A percentile compares a stretch with the other conserved stretches of the same genome.
These are phyloP conservation scores for Polygonum maritimum DNA, from an alignment of 148 eudicot species.

Conservation along the genomic window DNA sequence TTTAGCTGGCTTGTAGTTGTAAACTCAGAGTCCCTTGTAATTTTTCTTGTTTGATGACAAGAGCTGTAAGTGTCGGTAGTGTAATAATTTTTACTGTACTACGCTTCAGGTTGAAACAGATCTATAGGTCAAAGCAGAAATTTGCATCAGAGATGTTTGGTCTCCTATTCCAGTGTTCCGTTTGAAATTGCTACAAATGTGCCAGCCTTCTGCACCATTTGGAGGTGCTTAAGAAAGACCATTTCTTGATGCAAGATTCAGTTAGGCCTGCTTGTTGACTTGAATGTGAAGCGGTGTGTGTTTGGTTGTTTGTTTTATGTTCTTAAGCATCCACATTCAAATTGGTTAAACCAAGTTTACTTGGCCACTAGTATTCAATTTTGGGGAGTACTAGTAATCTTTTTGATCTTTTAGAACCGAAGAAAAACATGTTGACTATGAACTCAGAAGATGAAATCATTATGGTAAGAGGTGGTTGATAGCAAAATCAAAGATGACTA, in stretches of 20 bases:
- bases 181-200: background rate
- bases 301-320: too few relatives aligned
- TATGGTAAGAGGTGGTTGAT: too few relatives aligned
- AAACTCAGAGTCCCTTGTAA: background rate
- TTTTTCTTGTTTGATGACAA: background rate
- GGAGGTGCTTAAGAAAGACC: background rate
- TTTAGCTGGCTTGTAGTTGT: background rate
- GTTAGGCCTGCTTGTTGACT: too few relatives aligned
- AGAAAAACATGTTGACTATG: too few relatives aligned
- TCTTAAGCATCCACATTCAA: too few relatives aligned
- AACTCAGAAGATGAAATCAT: too few relatives aligned
- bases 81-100: background rate
- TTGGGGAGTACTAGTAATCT: too few relatives aligned
- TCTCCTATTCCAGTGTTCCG: background rate
- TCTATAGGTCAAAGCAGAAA: background rate
- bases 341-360: too few relatives aligned
- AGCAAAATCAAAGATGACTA: too few relatives aligned
- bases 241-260: background rate
- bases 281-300: too few relatives aligned
- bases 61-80: background rate
- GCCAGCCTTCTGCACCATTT: background rate
- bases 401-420: too few relatives aligned
- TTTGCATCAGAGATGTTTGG: background rate
- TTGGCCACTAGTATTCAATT: too few relatives aligned
- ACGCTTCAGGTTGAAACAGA: background rate